Evolutionary conservation across 2,329 filamentous ascomycete species (phyloP), one percentile per base, ranked within the genome.

Genomic region (Aspergillus felis): DNA sequence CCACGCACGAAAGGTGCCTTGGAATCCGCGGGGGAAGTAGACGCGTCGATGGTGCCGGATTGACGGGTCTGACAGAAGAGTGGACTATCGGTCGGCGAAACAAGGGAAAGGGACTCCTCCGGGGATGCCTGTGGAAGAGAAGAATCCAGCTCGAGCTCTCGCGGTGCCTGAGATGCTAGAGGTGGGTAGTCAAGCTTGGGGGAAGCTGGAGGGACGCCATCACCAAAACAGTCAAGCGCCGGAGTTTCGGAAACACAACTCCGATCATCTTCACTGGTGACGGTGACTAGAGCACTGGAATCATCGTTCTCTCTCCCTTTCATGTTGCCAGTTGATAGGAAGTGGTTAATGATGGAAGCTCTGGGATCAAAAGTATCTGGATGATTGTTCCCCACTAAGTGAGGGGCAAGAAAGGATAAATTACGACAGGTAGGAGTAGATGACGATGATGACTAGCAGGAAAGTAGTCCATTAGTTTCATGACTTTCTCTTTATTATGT

Each of bases 1-100:
- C 71, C 71, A 71, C 70, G 71, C 55, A 71, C 66, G 61, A 66
- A 72, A 56, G 66, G 63, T 68, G 69, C 66, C 66, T 70, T 69
- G 66, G 70, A 66, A 68, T 63, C 52, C 62, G 67, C 65, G 60
- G 71, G 55, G 54, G 65, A 52, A 57, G 61, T 64, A 56, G 62
- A 63, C 59, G 61, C 65, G 66, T 68, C 69, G 66, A 71, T 72
- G 60, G 59, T 72, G 68, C 64, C 66, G 67, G 68, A 51, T 63
- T 54, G 53, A 48, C 22, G 48, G 24, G 51, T 22, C 35, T 50
- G 38, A 47, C 59, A 57, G 44, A 25, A 42, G 52, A 50, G 41
- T 52, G 25, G 44, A 42, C 38, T 58, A 35, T 58, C 54, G 38
- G 24, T 29, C 27, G 38, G 4, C 28, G 50, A 50, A 20, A 42